These are phyloP conservation scores for Herpetomonas tarakana DNA, from an alignment of 208 protist genomes.

Conservation along the genomic window DNA sequence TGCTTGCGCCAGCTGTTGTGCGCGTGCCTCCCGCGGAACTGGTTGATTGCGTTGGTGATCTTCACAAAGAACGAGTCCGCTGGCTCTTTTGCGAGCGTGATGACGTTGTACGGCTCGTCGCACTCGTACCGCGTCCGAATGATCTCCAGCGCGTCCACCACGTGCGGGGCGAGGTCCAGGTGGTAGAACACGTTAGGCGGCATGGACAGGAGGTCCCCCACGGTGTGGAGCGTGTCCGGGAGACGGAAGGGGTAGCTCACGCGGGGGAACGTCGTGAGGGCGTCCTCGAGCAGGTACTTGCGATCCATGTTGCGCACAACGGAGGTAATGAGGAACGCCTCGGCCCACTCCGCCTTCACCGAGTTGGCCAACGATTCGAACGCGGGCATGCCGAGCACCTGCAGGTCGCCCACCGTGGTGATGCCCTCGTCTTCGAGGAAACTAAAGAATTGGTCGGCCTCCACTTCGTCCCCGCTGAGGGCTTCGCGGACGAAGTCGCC, in stretches of 20 bases:
- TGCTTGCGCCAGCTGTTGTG: conserved; percentile 88
- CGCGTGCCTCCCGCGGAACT: conserved; percentile 39
- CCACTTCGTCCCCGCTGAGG: conserved; percentile 8
- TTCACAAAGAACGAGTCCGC: conserved; percentile 46
- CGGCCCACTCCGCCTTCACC: conserved; percentile 35
- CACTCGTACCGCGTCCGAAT: conserved; percentile 60
- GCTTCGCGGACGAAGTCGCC: conserved; percentile 12
- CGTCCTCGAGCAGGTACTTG: conserved; percentile 33
- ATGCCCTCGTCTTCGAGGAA: conserved; percentile 53
- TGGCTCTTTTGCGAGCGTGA: conserved; percentile 54
- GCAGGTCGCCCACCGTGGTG: conserved; percentile 71
- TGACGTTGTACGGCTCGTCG: conserved; percentile 57
- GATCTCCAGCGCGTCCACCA: conserved; percentile 66
- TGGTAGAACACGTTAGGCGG: conserved; percentile 43
- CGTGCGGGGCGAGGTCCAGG: conserved; percentile 36
- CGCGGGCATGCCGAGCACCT: conserved; percentile 63
- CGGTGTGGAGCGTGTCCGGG: conserved; percentile 30
- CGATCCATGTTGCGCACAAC: conserved; percentile 62
- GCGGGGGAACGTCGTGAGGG: conserved; percentile 66
- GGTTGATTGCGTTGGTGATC: conserved; percentile 41
- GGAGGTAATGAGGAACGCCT: conserved; percentile 48
- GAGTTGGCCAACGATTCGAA: conserved; percentile 60
- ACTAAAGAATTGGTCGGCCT: conserved; percentile 39
- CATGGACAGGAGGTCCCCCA: conserved; percentile 55
- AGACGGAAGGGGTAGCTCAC: conserved; percentile 32